Evolutionary conservation across 1,139 yeast species (phyloP).

Genomic region (Taiozyma onychis): DNA sequence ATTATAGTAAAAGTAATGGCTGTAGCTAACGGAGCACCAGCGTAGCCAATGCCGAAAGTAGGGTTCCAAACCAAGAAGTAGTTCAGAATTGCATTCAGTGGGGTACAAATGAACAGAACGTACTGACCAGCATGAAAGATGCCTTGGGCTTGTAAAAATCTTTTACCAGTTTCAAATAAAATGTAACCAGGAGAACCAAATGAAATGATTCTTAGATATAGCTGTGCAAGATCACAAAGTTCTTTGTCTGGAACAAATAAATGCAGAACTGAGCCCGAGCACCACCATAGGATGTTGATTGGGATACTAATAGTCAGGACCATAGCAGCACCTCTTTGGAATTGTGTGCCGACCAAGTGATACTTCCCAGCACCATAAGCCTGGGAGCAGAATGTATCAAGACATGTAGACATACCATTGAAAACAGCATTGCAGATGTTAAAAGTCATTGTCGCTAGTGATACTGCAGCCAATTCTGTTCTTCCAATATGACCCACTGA

Average conservation of each 20-base stretch:
- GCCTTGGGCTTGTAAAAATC: conserved; percentile 37
- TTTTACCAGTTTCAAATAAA: conserved; percentile 37
- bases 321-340: conserved; percentile 39
- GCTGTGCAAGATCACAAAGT: conserved; percentile 30
- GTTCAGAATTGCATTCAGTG: conserved; percentile 31
- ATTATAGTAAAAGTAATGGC: conserved; percentile 33
- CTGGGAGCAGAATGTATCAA: conserved; percentile 50
- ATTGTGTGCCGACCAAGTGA: conserved; percentile 35
- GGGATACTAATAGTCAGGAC: conserved; percentile 31
- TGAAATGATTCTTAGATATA: conserved; percentile 30
- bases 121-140: conserved; percentile 38
- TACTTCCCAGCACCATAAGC: conserved; percentile 39
- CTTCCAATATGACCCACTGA: conserved; percentile 80
- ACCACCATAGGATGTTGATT: conserved; percentile 36
- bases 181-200: conserved; percentile 35
- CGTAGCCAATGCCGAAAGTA: conserved; percentile 31
- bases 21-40: conserved; percentile 38
- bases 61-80: conserved; percentile 32
- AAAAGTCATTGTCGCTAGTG: conserved; percentile 44
- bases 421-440: conserved; percentile 44
- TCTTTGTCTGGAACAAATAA: conserved; percentile 30
- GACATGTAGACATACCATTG: conserved; percentile 50
- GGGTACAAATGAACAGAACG: conserved; percentile 33
- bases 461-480: conserved; percentile 33
- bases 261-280: conserved; percentile 27